Evolutionary conservation across 331 rosid species (phyloP), one percentile per base, ranked within the genome.

Genomic region (Acacia concinna): DNA sequence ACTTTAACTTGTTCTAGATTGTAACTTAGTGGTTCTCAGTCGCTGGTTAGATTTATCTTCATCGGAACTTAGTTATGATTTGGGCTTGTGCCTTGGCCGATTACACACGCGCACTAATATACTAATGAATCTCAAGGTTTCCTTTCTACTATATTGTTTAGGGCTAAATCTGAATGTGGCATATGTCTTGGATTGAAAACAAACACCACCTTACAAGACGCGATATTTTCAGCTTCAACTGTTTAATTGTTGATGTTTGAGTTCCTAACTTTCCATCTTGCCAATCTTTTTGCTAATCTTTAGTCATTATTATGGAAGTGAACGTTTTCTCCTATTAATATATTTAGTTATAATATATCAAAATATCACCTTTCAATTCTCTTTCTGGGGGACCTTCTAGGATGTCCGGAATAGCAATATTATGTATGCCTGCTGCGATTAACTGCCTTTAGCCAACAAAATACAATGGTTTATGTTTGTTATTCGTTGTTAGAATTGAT

Each of bases 251-350:
- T 62, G 60, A 75, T 72, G 69, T 46, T 38, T 9, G 37, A 68
- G 25, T 71, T 62, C 31, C 34, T 60, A 64, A 52, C 63, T 27
- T 18, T 51, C 73, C 35, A 62, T 68, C 71, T 81, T 41, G 60
- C 68, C 73, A 44, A 27, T 27, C 82, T 81, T 78, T 78, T 81
- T 49, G 68, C 74, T 77, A 44, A 27, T 27, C 75, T 81, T 75
- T 78, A 73, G 10, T 68, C 27, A 63, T 12, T 51, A 75, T 35
- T 43, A 57, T 2, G 65, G 56, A 78, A 68, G 49, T 77, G 73
- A 76, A 52, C 44, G 54, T 30, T 62, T 77, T 69, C 62, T 78
- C 68, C 38, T 73, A 15, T 20, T 77, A 23, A 67, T 68, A 37
- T 67, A 67, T n/a, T 40, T 40, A 12, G 32, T 27, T 20, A 18